Evolutionary conservation across 176 grass and related monocot species (phyloP).

Genomic region (Oryza rufipogon): DNA sequence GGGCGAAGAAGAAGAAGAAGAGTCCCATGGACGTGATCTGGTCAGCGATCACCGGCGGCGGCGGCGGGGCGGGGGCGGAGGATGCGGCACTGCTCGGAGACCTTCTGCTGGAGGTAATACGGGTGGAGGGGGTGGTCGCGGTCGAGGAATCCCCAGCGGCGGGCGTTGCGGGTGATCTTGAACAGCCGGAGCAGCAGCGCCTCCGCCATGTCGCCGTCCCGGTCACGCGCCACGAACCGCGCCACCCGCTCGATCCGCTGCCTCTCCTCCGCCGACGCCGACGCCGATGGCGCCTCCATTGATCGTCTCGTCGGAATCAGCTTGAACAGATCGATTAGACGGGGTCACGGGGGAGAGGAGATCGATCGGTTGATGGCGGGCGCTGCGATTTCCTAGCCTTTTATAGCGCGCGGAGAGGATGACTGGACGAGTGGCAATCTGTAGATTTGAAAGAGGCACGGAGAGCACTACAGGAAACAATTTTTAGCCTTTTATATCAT

Average conservation of each 20-base stretch:
- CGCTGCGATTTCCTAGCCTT: neutral
- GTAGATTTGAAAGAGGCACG: neutral
- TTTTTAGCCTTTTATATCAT: neutral
- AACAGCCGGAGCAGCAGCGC: conserved; percentile 61
- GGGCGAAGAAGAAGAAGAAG: neutral
- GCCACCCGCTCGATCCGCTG: conserved; percentile 75
- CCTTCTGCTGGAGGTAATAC: conserved; percentile 77
- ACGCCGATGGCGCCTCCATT: conserved; percentile 46
- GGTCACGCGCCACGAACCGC: conserved; percentile 60
- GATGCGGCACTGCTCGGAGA: conserved; percentile 79
- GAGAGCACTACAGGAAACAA: neutral
- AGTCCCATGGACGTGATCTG: neutral
- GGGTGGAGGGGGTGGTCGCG: conserved; percentile 68
- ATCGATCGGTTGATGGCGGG: neutral
- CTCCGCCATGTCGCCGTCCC: conserved; percentile 65
- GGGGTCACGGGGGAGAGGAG: neutral
- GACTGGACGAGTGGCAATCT: neutral
- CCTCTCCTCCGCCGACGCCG: conserved; percentile 59
- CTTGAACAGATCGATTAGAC: no score
- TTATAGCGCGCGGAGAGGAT: conserved; percentile 13
- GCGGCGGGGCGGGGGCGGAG: conserved; percentile 45
- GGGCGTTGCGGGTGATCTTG: conserved; percentile 63
- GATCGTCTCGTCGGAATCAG: neutral
- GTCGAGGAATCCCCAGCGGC: conserved; percentile 71
- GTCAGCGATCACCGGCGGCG: conserved; percentile 28